Evolutionary conservation across 2,329 filamentous ascomycete species (phyloP).

Genomic region (Cladosporium colombiae): DNA sequence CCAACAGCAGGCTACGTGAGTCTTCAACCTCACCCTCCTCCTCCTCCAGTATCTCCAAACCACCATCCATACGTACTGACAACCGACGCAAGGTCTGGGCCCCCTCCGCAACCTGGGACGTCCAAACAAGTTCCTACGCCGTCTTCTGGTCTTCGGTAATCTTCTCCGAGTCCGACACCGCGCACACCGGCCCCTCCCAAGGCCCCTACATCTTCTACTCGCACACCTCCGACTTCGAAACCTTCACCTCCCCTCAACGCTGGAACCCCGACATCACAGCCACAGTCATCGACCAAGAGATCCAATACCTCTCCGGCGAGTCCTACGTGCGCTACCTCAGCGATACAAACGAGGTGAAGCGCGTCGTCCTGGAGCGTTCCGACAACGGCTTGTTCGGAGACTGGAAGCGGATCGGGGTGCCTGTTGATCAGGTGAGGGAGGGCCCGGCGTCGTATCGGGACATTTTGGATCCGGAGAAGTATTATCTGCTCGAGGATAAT

Average conservation of each 20-base stretch:
- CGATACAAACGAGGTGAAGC: slow-evolving; percentile 11
- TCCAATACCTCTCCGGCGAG: not conserved
- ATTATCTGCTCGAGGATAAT: slow-evolving; percentile 1
- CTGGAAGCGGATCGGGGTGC: not conserved
- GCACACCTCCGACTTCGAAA: slow-evolving; percentile 1
- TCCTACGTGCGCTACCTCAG: slow-evolving; percentile 16
- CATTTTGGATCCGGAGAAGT: slow-evolving; percentile 9
- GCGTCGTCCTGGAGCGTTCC: not conserved
- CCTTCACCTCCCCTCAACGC: not conserved
- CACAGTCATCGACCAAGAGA: slow-evolving; percentile 13
- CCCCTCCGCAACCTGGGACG: slow-evolving; percentile 8
- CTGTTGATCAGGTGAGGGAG: not conserved
- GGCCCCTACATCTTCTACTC: slow-evolving; percentile 12
- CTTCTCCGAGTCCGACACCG: not conserved
- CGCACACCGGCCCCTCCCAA: slow-evolving; percentile 1
- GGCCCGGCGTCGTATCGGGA: slow-evolving; percentile 3
- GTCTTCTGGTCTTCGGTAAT: slow-evolving; percentile 9
- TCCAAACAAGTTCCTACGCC: not conserved
- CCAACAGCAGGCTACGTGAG: slow-evolving; percentile 11
- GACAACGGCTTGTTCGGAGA: not conserved
- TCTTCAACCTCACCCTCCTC: not conserved
- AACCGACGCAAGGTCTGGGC: not conserved
- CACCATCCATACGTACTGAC: not conserved
- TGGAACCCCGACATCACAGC: not conserved
- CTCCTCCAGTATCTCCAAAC: no score